A percentile compares a stretch with the other conserved stretches of the same genome.
Evolutionary conservation across 176 grass and related monocot genomes (phyloP).

Genomic region (Alopecurus myosuroides): DNA sequence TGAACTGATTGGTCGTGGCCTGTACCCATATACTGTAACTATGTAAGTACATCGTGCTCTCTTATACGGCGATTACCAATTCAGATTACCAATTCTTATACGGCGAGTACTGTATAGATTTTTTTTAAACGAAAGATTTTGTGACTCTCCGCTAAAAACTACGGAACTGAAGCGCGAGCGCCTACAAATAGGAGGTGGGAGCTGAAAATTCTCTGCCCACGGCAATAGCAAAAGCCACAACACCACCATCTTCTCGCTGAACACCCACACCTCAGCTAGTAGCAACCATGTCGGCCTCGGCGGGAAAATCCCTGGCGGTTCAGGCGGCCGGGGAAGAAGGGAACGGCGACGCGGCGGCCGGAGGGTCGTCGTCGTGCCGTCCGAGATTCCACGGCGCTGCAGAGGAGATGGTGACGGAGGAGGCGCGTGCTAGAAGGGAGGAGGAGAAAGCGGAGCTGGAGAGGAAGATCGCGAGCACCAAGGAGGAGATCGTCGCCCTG

Average conservation of each 20-base stretch:
- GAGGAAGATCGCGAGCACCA: constrained; percentile 1
- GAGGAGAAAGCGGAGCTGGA: constrained; percentile 8
- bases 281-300: neutral
- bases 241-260: neutral
- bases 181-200: neutral
- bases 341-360: neutral
- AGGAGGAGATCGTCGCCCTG: constrained; percentile 12
- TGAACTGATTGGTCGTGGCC: neutral
- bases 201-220: neutral
- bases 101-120: too few relatives aligned
- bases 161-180: neutral
- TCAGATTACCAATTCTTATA: too few relatives aligned
- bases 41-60: too few relatives aligned
- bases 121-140: neutral
- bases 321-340: neutral
- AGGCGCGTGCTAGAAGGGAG: neutral
- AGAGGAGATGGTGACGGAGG: neutral
- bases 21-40: too few relatives aligned
- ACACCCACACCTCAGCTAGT: neutral
- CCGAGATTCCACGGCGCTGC: neutral
- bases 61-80: too few relatives aligned
- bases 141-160: neutral
- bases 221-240: neutral
- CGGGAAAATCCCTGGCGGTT: neutral
- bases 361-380: neutral